Base-by-base conservation (phyloP, 1,139 yeast species). In the Magnusiomyces fungicola region DNA sequence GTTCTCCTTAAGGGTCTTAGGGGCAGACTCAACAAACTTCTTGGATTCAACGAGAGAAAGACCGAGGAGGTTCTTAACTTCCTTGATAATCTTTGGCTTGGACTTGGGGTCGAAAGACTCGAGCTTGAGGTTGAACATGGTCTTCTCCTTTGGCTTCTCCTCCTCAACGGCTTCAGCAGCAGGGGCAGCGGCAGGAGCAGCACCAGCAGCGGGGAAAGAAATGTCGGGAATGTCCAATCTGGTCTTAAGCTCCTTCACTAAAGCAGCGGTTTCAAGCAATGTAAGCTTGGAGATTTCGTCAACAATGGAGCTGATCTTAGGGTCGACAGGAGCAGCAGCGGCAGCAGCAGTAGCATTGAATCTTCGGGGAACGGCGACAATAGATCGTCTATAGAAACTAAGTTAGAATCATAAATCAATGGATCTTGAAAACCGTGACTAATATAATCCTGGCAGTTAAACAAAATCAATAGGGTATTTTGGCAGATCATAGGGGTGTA, bases 1-100 rank as follows among this genome's bases (percentile, higher is more conserved):
- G 59, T 83, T 83, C 62, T 85, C 95, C 72, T 86, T 86, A 69
- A 85, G 77, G 45, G 86, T 76, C 77, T 92, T 92, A 61, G 99
- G 99, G 55, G 98, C 97, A 63, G 90, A 73, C 74, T 92, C 99
- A 53, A 94, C 99, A 60, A 92, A 87, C 74, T 92, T 92, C 81
- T 92, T 94, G 55, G 97, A 87, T 67, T 92, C 98, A 54, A 92
- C 98, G 60, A 92, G 78, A 18, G 96, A 88, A 64, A 92, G 77
- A 9, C 97, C 97, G 64, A 92, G 77, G 68, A 92, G 75, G 55
- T 85, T 78, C 77, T 92, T 92, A 61, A 92, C 95, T 73, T 92
- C 98, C 76, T 92, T 92, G 69, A 92, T 94, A 67, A 92, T 80
- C 83, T 92, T 92, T 57, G 99, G 97, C 77, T 92, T 92, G 53